Conservation (phyloP, 768 basidiomycete genomes). For the Lactarius psammicola region DNA sequence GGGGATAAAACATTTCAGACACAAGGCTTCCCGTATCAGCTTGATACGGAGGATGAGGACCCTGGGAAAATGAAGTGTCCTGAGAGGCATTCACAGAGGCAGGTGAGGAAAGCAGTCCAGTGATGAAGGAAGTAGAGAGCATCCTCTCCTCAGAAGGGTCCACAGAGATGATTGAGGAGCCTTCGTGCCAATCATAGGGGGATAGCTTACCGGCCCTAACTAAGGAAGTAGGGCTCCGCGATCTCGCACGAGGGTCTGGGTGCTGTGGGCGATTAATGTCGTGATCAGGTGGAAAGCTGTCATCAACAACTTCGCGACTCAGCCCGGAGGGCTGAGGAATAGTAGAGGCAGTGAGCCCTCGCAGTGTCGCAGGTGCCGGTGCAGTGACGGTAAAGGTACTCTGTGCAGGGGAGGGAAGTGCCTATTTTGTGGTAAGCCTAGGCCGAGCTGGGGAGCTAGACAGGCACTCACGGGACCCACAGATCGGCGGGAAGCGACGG, state of each 20-base stretch:
- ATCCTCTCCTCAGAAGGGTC: constrained; percentile 57
- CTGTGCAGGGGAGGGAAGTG: constrained; percentile 9
- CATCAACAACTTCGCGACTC: neutral
- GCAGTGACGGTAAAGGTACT: constrained; percentile 12
- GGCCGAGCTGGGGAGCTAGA: neutral
- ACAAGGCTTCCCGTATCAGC: constrained; percentile 34
- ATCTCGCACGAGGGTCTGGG: neutral
- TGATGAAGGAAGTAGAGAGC: constrained; percentile 62
- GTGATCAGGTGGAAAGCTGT: neutral
- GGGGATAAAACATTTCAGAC: constrained; percentile 56
- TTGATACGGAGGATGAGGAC: constrained; percentile 36
- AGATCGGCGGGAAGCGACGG: constrained; percentile 15
- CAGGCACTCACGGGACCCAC: constrained; percentile 30
- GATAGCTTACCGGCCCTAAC: constrained; percentile 29
- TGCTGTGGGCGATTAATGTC: neutral
- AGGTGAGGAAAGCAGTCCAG: constrained; percentile 43
- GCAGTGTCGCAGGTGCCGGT: neutral
- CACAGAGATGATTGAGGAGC: constrained; percentile 53
- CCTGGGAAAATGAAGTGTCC: constrained; percentile 1
- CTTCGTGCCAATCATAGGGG: constrained; percentile 60
- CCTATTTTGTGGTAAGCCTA: neutral
- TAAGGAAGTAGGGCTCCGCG: constrained; percentile 2
- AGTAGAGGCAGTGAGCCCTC: neutral
- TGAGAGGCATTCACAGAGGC: constrained; percentile 28
- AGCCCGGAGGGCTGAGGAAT: neutral